Base-by-base conservation (phyloP, 1,284 basidiomycete genomes). In the Boletus mariae region DNA sequence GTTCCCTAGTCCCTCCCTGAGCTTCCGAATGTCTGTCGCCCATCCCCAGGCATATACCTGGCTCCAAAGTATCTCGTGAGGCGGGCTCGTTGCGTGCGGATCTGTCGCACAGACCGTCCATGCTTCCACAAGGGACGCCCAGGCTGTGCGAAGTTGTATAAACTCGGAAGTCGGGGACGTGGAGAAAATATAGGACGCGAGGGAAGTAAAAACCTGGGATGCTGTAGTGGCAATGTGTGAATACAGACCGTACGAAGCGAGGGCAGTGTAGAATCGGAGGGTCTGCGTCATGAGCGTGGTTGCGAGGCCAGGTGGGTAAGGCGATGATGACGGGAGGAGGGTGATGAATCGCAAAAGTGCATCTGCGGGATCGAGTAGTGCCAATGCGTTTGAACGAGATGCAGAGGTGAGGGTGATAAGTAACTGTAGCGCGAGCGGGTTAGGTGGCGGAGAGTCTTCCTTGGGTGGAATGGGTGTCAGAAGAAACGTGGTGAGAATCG, bases 31-130 rank as follows among this genome's bases (percentile, higher is more conserved):
- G 44, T 90, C 84, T 1, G 78, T 75, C 12, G 72, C 76, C 92
- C 92, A 96, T 0, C 79, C 82, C 80, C 88, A 87, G 2, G 82
- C 84, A 13, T 74, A 72, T 5, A 95, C 76, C 63, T 94, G 92
- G 51, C 86, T 92, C 95, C 94, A 98, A 4, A 90, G 75, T 45
- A 98, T 84, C 55, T 93, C 92, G 68, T 98, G 94, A 15, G 78
- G 78, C 0, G 91, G 92, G 7, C 84, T 87, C 7, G 93, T 95
- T 53, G 80, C 77, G 67, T 98, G 95, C 2, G 95, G 94, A 66
- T 98, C 90, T 20, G 83, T 80, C 0, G 94, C 91, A 60, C 92
- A 95, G 1, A 83, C 76, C 7, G 78, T 87, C 94, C 94, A 98
- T 0, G 78, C 73, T 51, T 82, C 79, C 1, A 92, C 61, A 4